Percentiles rank a stretch among this genome's conserved stretches.
Conservation (phyloP, 2,329 filamentous ascomycete species). For the Pseudopyricularia javanii region DNA sequence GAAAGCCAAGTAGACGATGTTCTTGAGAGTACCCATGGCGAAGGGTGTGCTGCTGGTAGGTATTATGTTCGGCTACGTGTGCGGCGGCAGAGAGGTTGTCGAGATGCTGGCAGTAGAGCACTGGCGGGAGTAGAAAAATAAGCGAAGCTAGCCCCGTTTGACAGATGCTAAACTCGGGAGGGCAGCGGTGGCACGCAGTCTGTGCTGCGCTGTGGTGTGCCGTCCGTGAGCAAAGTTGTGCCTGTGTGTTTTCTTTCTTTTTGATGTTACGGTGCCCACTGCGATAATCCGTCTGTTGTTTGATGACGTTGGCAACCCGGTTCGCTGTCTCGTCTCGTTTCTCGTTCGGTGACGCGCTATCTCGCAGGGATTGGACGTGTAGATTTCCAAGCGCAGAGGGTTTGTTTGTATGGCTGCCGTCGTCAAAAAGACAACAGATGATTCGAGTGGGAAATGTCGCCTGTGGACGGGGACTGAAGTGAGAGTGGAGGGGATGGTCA, state of each 20-base stretch:
- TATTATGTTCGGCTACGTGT: background rate
- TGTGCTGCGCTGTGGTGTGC: background rate
- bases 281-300: no score
- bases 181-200: background rate
- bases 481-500: no score
- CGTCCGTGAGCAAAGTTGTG: background rate
- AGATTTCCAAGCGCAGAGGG: no score
- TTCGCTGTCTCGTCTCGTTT: no score
- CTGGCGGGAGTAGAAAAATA: background rate
- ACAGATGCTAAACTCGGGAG: background rate
- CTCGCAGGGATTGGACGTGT: no score
- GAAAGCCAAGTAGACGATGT: slow-evolving; percentile 57
- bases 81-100: background rate
- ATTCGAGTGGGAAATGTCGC: no score
- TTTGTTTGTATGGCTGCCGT: no score
- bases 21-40: slow-evolving; percentile 40
- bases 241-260: background rate
- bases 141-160: background rate
- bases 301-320: no score
- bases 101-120: background rate
- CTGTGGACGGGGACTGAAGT: no score
- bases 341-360: no score
- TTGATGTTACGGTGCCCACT: background rate
- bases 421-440: no score
- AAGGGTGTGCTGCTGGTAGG: slow-evolving; percentile 4